Conservation (phyloP, 192 early-diverging fungal species). For the Linnemannia zychae region DNA sequence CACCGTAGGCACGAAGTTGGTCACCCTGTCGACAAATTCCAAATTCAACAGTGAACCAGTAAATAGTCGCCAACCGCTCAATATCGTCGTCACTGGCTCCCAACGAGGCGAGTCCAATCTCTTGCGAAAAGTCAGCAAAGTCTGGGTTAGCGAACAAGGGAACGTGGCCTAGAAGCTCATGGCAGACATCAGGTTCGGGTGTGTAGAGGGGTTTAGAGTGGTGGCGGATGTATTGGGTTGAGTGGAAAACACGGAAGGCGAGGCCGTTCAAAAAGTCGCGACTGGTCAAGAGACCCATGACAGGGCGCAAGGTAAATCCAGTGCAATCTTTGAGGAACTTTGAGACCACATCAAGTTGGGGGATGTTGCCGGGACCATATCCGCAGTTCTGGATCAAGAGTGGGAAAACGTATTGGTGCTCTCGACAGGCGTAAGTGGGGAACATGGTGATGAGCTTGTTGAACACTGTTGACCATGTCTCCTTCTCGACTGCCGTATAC, state of each 20-base stretch:
- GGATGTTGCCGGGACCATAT: slow-evolving; percentile 85
- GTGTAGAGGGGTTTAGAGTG: slow-evolving; percentile 92
- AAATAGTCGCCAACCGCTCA: slow-evolving; percentile 88
- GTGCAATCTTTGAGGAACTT: slow-evolving; percentile 94
- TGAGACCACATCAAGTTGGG: slow-evolving; percentile 90
- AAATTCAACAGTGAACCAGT: slow-evolving; percentile 97
- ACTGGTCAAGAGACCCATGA: slow-evolving; percentile 92
- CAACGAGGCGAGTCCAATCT: slow-evolving; percentile 93
- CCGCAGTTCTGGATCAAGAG: slow-evolving; percentile 92
- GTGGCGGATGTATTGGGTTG: slow-evolving; percentile 97
- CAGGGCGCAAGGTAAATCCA: slow-evolving; percentile 94
- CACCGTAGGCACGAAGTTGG: slow-evolving; percentile 87
- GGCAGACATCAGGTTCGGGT: slow-evolving; percentile 95
- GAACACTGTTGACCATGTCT: slow-evolving; percentile 89
- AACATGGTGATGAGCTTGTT: slow-evolving; percentile 82
- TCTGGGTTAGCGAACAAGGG: slow-evolving; percentile 84
- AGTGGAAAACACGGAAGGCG: slow-evolving; percentile 96
- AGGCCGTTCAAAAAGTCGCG: slow-evolving; percentile 96
- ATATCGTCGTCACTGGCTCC: slow-evolving; percentile 93
- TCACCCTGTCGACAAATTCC: slow-evolving; percentile 85
- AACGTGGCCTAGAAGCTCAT: slow-evolving; percentile 94
- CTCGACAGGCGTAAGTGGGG: slow-evolving; percentile 89
- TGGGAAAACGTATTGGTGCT: slow-evolving; percentile 92
- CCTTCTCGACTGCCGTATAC: slow-evolving; percentile 84
- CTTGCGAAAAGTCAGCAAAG: slow-evolving; percentile 95